A percentile compares a stretch with the other conserved stretches of the same genome.
phyloP scores from a whole-genome alignment of 495 filamentous ascomycete species.

The Aspergillus conjunctus region DNA sequence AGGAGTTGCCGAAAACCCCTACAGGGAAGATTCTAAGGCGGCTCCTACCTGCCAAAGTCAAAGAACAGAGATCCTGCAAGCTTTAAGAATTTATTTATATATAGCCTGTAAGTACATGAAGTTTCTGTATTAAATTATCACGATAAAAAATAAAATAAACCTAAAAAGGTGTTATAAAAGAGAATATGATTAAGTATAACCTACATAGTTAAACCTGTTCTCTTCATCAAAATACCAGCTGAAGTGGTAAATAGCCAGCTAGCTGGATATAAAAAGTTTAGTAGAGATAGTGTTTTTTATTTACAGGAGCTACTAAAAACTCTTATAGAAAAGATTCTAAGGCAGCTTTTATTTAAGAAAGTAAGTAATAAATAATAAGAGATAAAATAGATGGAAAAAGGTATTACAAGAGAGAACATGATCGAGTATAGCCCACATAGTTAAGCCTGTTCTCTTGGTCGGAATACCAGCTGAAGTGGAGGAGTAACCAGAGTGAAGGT shows the following conservation, averaged over 20 bases:
- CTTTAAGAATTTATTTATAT: too few species aligned
- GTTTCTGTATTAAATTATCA: too few species aligned
- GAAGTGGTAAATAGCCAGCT: conserved; percentile 15
- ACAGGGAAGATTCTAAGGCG: conserved; percentile 28
- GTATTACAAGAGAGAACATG: neutral
- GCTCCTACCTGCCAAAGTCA: conserved; percentile 23
- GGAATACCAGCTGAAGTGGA: conserved; percentile 8
- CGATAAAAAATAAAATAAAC: too few species aligned
- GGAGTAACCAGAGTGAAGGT: conserved; percentile 16
- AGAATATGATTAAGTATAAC: neutral
- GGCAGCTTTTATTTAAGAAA: conserved; percentile 23
- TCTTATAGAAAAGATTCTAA: conserved; percentile 26
- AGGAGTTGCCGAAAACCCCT: conserved; percentile 25
- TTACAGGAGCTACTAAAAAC: conserved; percentile 26
- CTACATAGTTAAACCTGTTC: neutral
- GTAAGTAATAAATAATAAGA: too few species aligned
- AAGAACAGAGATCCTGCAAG: conserved; percentile 18
- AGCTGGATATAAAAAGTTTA: conserved; percentile 28
- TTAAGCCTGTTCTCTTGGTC: neutral
- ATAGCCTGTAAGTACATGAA: too few species aligned
- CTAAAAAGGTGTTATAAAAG: too few species aligned
- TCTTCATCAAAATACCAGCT: conserved; percentile 10
- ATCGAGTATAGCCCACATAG: neutral
- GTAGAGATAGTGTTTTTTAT: conserved; percentile 27
- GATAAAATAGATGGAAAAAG: too few species aligned